phyloP scores from a whole-genome alignment of 352 stramenopile species.

The Albugo candida region DNA sequence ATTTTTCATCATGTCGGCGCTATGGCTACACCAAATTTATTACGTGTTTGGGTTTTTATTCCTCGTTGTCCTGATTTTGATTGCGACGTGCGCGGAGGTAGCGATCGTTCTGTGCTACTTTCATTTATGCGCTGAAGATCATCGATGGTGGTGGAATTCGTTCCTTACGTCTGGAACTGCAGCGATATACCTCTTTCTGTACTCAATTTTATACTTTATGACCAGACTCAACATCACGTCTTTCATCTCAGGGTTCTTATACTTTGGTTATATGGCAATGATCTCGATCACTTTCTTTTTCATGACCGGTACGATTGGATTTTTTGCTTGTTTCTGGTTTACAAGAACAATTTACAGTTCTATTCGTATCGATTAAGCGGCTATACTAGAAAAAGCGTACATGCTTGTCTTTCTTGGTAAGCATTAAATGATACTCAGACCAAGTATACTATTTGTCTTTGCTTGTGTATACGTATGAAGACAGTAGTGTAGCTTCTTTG shows the following conservation, averaged over 20 bases:
- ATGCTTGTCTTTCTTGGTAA: too few relatives aligned
- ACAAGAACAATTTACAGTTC: slow-evolving; percentile 96
- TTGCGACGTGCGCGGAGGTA: slow-evolving; percentile 96
- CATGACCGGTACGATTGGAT: slow-evolving; percentile 91
- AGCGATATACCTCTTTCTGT: slow-evolving; percentile 97
- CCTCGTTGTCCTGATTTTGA: slow-evolving; percentile 94
- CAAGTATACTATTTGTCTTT: too few relatives aligned
- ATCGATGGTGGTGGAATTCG: slow-evolving; percentile 95
- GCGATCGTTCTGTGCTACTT: slow-evolving; percentile 99
- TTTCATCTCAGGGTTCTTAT: slow-evolving; percentile 87
- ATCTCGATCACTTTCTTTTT: slow-evolving; percentile 95
- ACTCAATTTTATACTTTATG: slow-evolving; percentile 97
- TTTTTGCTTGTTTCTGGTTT: slow-evolving; percentile 97
- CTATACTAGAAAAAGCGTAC: too few relatives aligned
- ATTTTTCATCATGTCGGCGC: slow-evolving; percentile 99
- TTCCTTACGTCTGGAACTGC: slow-evolving; percentile 92
- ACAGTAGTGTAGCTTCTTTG: too few relatives aligned
- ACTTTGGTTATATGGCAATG: slow-evolving; percentile 99
- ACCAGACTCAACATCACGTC: slow-evolving; percentile 95
- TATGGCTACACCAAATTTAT: slow-evolving; percentile 99
- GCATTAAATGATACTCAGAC: too few relatives aligned
- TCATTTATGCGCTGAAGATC: slow-evolving; percentile 98
- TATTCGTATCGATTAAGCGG: slow-evolving; percentile 82
- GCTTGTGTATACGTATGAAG: too few relatives aligned
- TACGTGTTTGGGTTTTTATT: slow-evolving; percentile 99